Evolutionary conservation across 345 rosid species (phyloP), one percentile per base, ranked within the genome.

Genomic region (Barbarea vulgaris): DNA sequence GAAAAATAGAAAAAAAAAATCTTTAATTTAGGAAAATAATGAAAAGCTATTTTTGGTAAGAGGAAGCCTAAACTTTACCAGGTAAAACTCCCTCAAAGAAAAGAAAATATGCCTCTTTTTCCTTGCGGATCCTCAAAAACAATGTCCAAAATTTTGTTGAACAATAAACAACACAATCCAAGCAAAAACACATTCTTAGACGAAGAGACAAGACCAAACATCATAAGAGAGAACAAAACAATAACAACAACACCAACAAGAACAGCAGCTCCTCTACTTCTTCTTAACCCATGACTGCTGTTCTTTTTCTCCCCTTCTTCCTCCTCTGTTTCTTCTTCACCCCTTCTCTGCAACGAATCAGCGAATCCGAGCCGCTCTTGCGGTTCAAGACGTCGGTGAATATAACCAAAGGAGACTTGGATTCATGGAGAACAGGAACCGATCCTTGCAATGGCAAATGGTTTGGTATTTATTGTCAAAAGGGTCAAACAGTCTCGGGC

Each of bases 391-490:
- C 17, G 57, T 68, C 74, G 8, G 74, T 76, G 15, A 76, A 76
- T 57, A 76, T 76, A 76, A 64, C 75, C 28, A 71, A 72, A 9
- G 72, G 75, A 27, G 83, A 77, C 46, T 74, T 91, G 62, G 67
- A 76, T 69, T 84, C 90, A 50, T 94, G 98, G 97, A 62, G 41
- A 47, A 64, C 84, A 2, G 82, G 83, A 41, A 78, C 90, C 4
- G 62, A 77, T 46, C 91, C 96, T 51, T 91, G 98, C 71, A 61
- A 39, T 5, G 63, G 78, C 7, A 64, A 68, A 2, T 94, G 98
- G 98, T 12, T n/a, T 10, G 95, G 96, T 5, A 77, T 91, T 58
- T 19, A 79, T 50, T 91, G 98, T 57, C 48, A 47, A 33, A 69
- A 81, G 11, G 70, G 71, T 31, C 83, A 77, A 13, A 65, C 70